Percentiles rank a stretch among this genome's conserved stretches.
phyloP scores from a whole-genome alignment of 257 asterid genomes.

The Voacanga thouarsii region DNA sequence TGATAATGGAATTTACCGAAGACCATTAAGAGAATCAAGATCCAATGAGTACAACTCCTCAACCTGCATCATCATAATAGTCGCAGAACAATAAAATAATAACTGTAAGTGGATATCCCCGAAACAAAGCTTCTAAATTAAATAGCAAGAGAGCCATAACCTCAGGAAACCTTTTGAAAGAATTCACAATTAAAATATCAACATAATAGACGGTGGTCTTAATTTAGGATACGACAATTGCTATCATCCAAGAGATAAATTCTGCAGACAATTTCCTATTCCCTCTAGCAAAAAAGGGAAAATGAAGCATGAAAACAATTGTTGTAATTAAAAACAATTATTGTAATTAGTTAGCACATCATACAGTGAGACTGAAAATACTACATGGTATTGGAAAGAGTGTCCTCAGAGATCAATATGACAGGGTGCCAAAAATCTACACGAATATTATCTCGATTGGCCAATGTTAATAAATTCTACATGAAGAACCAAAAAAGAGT shows the following conservation, averaged over 20 bases:
- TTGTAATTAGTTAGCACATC: background rate
- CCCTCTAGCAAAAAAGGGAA: background rate
- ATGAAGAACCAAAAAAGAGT: background rate
- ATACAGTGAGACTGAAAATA: background rate
- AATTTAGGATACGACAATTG: background rate
- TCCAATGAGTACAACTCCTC: slow-evolving; percentile 98
- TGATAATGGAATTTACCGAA: slow-evolving; percentile 46
- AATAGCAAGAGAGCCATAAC: background rate
- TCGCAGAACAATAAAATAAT: slow-evolving; percentile 14
- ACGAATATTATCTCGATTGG: background rate
- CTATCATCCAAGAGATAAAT: background rate
- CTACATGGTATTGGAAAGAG: background rate
- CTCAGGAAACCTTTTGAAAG: background rate
- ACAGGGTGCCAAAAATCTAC: background rate
- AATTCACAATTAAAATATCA: background rate
- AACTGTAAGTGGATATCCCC: background rate
- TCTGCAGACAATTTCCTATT: background rate
- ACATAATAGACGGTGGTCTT: background rate
- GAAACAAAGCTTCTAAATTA: background rate
- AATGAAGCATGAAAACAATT: background rate
- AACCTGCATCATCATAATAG: slow-evolving; percentile 55
- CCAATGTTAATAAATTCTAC: background rate
- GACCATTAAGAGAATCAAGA: slow-evolving; percentile 72
- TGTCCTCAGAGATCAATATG: background rate
- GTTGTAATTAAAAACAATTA: background rate